Evolutionary conservation across 2,329 filamentous ascomycete species (phyloP).

Genomic region (Fusarium neocosmosporiellum): DNA sequence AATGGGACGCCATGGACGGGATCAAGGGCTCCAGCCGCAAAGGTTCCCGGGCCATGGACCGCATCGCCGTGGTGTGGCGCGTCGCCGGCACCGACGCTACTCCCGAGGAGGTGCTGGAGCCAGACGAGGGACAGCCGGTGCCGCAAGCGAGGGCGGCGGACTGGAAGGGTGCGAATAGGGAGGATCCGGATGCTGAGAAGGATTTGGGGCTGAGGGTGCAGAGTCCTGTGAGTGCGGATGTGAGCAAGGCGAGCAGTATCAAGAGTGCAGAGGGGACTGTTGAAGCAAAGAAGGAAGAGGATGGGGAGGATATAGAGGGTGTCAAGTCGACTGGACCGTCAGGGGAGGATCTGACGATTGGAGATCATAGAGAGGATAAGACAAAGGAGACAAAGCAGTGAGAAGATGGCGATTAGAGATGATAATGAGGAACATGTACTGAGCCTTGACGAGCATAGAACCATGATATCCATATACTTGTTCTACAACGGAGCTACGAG

Average conservation of each 20-base stretch:
- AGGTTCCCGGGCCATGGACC: slow-evolving; percentile 84
- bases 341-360: slow-evolving; percentile 48
- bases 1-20: slow-evolving; percentile 83
- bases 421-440: background rate
- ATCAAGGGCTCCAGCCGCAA: slow-evolving; percentile 91
- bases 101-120: slow-evolving; percentile 64
- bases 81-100: slow-evolving; percentile 46
- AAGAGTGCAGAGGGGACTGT: slow-evolving; percentile 49
- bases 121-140: slow-evolving; percentile 74
- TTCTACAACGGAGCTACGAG: background rate
- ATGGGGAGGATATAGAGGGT: slow-evolving; percentile 44
- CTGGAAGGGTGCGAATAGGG: slow-evolving; percentile 73
- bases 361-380: slow-evolving; percentile 18
- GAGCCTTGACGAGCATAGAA: background rate
- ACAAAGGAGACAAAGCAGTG: background rate
- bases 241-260: slow-evolving; percentile 80
- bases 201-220: slow-evolving; percentile 75
- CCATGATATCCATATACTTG: slow-evolving; percentile 14
- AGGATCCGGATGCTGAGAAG: slow-evolving; percentile 61
- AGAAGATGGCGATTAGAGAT: background rate
- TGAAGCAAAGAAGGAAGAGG: slow-evolving; percentile 22
- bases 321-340: slow-evolving; percentile 52
- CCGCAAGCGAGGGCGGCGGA: slow-evolving; percentile 77
- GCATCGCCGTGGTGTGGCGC: slow-evolving; percentile 87
- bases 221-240: slow-evolving; percentile 71